Evolutionary conservation across 352 stramenopile species (phyloP).

Genomic region (Thraustotheca clavata): DNA sequence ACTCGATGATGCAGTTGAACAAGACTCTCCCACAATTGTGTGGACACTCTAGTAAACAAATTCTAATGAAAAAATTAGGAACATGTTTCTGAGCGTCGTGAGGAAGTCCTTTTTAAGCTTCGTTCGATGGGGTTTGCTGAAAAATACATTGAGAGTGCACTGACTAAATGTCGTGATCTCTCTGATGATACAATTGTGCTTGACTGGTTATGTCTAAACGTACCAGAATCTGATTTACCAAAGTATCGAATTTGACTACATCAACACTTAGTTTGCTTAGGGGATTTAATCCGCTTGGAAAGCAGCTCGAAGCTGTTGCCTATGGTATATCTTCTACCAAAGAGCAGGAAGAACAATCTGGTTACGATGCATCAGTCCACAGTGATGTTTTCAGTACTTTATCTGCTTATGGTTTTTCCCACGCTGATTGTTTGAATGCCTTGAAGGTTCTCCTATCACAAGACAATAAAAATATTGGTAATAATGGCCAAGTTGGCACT

Average conservation of each 20-base stretch:
- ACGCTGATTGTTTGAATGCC: slow-evolving; percentile 41
- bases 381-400: slow-evolving; percentile 54
- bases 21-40: slow-evolving; percentile 19
- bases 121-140: slow-evolving; percentile 46
- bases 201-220: slow-evolving; percentile 77
- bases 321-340: slow-evolving; percentile 14
- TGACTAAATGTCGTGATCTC: slow-evolving; percentile 25
- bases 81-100: slow-evolving; percentile 25
- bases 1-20: slow-evolving; percentile 25
- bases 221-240: slow-evolving; percentile 61
- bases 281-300: slow-evolving; percentile 80
- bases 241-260: slow-evolving; percentile 26
- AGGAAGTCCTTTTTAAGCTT: slow-evolving; percentile 29
- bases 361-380: neutral
- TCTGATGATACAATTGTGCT: slow-evolving; percentile 35
- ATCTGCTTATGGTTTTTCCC: slow-evolving; percentile 60
- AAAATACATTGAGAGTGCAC: slow-evolving; percentile 39
- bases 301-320: slow-evolving; percentile 82
- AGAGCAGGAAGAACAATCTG: slow-evolving; percentile 1
- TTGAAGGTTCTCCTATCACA: slow-evolving; percentile 31
- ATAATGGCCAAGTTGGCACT: neutral
- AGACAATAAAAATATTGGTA: neutral
- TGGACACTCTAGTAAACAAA: neutral
- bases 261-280: slow-evolving; percentile 9
- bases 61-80: too few relatives aligned